phyloP scores from a whole-genome alignment of 2,329 filamentous ascomycete species.

The Apiospora malaysiana region DNA sequence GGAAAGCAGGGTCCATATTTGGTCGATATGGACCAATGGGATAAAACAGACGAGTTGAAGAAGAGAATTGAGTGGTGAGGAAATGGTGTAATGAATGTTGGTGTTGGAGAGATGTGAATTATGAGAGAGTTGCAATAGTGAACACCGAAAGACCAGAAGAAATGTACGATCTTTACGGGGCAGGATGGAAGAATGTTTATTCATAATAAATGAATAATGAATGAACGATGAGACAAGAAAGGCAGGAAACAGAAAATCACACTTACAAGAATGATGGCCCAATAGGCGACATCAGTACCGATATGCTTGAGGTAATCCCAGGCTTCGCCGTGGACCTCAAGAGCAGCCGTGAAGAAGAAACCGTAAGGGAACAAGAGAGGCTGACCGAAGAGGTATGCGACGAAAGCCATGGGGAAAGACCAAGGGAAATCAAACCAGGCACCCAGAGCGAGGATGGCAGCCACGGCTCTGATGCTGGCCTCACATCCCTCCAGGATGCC shows the following conservation, averaged over 20 bases:
- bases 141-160: not conserved
- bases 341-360: not conserved
- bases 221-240: not conserved
- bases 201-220: too few species aligned
- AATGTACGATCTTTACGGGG: not conserved
- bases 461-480: not conserved
- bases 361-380: not conserved
- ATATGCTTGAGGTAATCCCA: not conserved
- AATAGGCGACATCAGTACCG: not conserved
- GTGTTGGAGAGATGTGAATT: not conserved
- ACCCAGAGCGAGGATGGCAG: not conserved
- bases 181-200: not conserved
- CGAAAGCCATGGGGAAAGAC: not conserved
- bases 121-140: not conserved
- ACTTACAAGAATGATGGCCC: not conserved
- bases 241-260: not conserved
- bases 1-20: too few species aligned
- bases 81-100: too few species aligned
- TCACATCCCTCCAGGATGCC: not conserved
- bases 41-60: too few species aligned
- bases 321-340: not conserved
- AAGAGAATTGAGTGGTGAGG: too few species aligned
- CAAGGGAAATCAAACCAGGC: not conserved
- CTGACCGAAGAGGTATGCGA: not conserved
- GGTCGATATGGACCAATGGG: too few species aligned